phyloP scores from a whole-genome alignment of 352 stramenopile species.

The Phytophthora pini region DNA sequence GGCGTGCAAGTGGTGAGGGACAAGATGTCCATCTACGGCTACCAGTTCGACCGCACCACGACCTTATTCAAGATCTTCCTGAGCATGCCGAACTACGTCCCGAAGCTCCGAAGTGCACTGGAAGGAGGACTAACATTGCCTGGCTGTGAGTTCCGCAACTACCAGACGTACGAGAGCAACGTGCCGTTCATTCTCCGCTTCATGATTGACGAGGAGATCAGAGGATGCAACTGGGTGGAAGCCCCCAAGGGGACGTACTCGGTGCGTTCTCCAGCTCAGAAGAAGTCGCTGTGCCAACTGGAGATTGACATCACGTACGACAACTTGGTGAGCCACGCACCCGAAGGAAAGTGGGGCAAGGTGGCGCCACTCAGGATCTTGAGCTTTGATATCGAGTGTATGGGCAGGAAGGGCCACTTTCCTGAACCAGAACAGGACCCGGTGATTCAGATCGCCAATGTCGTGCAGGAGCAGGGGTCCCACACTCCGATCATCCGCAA shows the following conservation, averaged over 20 bases:
- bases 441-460: constrained; percentile 99
- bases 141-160: constrained; percentile 70
- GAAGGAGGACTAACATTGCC: constrained; percentile 84
- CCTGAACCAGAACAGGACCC: constrained; percentile 94
- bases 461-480: constrained; percentile 91
- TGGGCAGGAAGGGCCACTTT: constrained; percentile 97
- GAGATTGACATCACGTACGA: constrained; percentile 99
- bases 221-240: constrained; percentile 98
- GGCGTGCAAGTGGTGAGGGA: constrained; percentile 78
- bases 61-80: constrained; percentile 93
- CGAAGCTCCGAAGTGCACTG: constrained; percentile 92
- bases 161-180: constrained; percentile 98
- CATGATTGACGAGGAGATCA: constrained; percentile 99
- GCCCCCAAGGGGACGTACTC: constrained; percentile 92
- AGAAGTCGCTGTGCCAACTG: constrained; percentile 93
- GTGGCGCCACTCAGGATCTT: constrained; percentile 98
- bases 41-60: constrained; percentile 78
- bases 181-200: constrained; percentile 99
- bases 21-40: constrained; percentile 90
- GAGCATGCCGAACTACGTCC: constrained; percentile 95
- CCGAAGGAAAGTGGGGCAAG: constrained; percentile 96
- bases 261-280: constrained; percentile 71
- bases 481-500: constrained; percentile 88
- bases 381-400: constrained; percentile 99
- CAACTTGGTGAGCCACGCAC: constrained; percentile 94